phyloP scores from a whole-genome alignment of 2,329 filamentous ascomycete genomes.

The Fulvia fulva region DNA sequence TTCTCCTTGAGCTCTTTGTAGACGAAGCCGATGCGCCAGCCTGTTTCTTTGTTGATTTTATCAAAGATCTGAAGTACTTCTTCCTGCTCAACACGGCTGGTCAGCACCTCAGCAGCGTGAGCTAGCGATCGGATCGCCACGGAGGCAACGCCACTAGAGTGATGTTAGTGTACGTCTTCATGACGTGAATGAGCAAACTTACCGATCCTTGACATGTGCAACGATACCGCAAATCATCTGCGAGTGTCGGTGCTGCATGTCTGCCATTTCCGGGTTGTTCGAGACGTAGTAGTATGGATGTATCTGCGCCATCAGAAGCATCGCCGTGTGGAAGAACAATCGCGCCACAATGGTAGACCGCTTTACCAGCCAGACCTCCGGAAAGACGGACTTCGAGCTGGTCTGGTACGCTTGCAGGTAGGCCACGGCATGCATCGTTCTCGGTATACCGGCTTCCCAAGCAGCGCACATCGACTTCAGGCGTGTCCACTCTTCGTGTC shows the following conservation, averaged over 20 bases:
- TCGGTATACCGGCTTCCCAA: conserved; percentile 75
- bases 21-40: conserved; percentile 72
- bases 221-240: conserved; percentile 86
- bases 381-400: conserved; percentile 69
- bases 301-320: conserved; percentile 74
- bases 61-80: conserved; percentile 76
- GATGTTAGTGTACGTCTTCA: conserved; percentile 11
- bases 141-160: conserved; percentile 62
- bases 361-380: conserved; percentile 85
- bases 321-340: conserved; percentile 83
- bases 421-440: conserved; percentile 82
- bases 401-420: conserved; percentile 68
- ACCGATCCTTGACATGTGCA: conserved; percentile 75
- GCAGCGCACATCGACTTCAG: conserved; percentile 77
- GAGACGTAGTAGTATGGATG: conserved; percentile 62
- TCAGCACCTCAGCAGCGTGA: conserved; percentile 71
- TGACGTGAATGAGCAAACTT: conserved; percentile 22
- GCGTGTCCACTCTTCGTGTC: conserved; percentile 71
- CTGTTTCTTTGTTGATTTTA: conserved; percentile 69
- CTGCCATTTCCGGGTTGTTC: conserved; percentile 63
- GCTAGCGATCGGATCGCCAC: conserved; percentile 76
- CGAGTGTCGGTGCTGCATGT: conserved; percentile 68
- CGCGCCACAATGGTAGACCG: conserved; percentile 75
- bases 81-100: conserved; percentile 66
- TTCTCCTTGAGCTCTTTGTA: conserved; percentile 66